Evolutionary conservation across 768 basidiomycete genomes (phyloP), one percentile per base, ranked within the genome.

Genomic region (Boletus rubescentipes): DNA sequence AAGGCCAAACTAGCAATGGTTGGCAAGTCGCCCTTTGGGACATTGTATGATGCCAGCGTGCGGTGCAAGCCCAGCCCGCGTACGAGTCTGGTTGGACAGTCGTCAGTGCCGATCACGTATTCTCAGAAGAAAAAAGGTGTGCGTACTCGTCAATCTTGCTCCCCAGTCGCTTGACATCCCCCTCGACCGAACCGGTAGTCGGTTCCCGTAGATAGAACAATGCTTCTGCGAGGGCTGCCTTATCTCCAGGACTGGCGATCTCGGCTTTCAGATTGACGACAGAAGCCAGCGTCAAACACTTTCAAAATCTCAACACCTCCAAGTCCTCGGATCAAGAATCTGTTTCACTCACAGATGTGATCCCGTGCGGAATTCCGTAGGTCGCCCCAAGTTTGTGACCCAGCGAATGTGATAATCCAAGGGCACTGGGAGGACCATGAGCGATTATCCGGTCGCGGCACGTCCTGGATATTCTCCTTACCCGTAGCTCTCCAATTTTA

Each of bases 311-410:
- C 6, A 40, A 14, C 18, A 36, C 12, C 21, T 50, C 30, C 54
- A 30, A 52, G 32, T 61, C 40, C 44, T 47, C 42, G 37, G 44
- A 53, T 42, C 16, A 51, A 48, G 43, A 42, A 51, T 5, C 5
- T 2, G 9, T 16, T 35, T 20, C 16, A 62, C 82, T 69, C 57
- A 87, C 88, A n/a, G 89, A 90, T 5, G 90, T 91, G 57, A 90
- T 86, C 9, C 90, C 90, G 66, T 93, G 89, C 20, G 89, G 87
- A 51, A 93, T 90, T 47, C 76, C 71, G 62, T 91, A 92, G 39
- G 75, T 73, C 16, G 87, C 87, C 4, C 89, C 89, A 11, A 89
- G 77, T 61, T 78, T 83, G 66, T 90, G 87, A 5, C 89, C 88
- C 5, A 92, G 76, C 3, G 83, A 72, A 68, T 92, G 90, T 26